These are phyloP conservation scores for Lenzites betulinus DNA, from an alignment of 768 basidiomycete species.

Conservation along the genomic window DNA sequence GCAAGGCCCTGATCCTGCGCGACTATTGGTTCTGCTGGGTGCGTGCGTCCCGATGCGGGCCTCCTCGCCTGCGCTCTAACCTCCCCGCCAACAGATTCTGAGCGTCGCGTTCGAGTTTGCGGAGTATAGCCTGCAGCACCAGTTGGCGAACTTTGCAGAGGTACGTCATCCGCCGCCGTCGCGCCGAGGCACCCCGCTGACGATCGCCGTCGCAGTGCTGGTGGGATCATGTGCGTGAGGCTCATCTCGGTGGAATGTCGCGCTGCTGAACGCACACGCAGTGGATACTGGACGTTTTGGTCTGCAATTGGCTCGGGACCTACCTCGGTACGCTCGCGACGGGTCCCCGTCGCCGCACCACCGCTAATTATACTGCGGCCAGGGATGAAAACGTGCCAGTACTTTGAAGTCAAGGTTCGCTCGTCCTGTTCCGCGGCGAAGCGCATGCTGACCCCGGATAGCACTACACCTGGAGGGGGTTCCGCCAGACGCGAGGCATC, in stretches of 20 bases:
- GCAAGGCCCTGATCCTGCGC: constrained; percentile 85
- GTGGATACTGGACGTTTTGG: constrained; percentile 86
- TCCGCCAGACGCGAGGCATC: constrained; percentile 74
- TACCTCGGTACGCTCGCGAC: constrained; percentile 58
- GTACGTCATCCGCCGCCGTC: constrained; percentile 42
- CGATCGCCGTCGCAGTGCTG: constrained; percentile 58
- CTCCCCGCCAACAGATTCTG: constrained; percentile 56
- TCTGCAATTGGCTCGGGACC: constrained; percentile 89
- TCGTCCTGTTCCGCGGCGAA: background rate
- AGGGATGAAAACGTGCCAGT: constrained; percentile 89
- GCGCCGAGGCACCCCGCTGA: constrained; percentile 19
- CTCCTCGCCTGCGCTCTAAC: background rate
- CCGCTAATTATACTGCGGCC: constrained; percentile 20
- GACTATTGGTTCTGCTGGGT: constrained; percentile 98
- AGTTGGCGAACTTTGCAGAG: constrained; percentile 87
- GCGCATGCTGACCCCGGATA: constrained; percentile 31
- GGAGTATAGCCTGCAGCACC: constrained; percentile 86
- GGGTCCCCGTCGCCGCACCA: background rate
- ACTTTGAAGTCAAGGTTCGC: constrained; percentile 81
- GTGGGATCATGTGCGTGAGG: constrained; percentile 83
- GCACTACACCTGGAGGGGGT: constrained; percentile 87
- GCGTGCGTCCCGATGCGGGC: constrained; percentile 21
- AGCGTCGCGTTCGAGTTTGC: constrained; percentile 88
- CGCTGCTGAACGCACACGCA: constrained; percentile 33
- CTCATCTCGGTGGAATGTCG: constrained; percentile 9